These are phyloP conservation scores for Ophiosphaerella narmari DNA, from an alignment of 2,329 filamentous ascomycete genomes.

Conservation along the genomic window DNA sequence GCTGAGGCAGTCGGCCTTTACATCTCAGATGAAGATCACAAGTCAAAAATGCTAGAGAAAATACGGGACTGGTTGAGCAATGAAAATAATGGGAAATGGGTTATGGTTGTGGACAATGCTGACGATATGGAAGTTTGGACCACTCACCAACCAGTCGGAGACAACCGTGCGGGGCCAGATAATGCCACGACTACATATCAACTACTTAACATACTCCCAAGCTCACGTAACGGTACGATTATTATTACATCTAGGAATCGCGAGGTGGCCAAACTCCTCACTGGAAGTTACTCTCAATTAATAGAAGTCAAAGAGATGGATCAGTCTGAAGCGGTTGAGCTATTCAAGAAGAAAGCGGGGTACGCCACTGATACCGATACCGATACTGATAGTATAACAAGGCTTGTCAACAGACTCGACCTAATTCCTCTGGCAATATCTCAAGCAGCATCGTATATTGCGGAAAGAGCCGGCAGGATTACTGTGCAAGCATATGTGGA, in stretches of 20 bases:
- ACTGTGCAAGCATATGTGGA: not conserved
- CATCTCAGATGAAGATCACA: slow-evolving; percentile 24
- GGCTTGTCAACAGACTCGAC: slow-evolving; percentile 21
- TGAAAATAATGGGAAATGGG: slow-evolving; percentile 28
- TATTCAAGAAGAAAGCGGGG: slow-evolving; percentile 14
- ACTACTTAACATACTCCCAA: slow-evolving; percentile 14
- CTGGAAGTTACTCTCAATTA: slow-evolving; percentile 13
- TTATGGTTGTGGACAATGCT: slow-evolving; percentile 41
- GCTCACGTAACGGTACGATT: slow-evolving; percentile 14
- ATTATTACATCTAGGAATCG: slow-evolving; percentile 17
- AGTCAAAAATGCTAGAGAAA: slow-evolving; percentile 21
- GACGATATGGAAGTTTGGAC: slow-evolving; percentile 24
- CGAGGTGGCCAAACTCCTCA: slow-evolving; percentile 23
- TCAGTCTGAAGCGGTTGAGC: slow-evolving; percentile 11
- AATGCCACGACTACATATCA: not conserved
- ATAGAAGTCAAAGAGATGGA: slow-evolving; percentile 16
- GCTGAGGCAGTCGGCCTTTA: slow-evolving; percentile 17
- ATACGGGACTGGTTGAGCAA: slow-evolving; percentile 29
- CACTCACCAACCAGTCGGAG: not conserved
- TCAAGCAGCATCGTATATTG: slow-evolving; percentile 38
- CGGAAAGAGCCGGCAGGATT: not conserved
- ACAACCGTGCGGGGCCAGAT: not conserved
- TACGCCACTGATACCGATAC: not conserved
- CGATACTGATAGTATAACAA: not conserved
- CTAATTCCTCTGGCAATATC: slow-evolving; percentile 8